These are phyloP conservation scores for Artemisia tridentata DNA, from an alignment of 129 eudicot genomes.

Conservation along the genomic window DNA sequence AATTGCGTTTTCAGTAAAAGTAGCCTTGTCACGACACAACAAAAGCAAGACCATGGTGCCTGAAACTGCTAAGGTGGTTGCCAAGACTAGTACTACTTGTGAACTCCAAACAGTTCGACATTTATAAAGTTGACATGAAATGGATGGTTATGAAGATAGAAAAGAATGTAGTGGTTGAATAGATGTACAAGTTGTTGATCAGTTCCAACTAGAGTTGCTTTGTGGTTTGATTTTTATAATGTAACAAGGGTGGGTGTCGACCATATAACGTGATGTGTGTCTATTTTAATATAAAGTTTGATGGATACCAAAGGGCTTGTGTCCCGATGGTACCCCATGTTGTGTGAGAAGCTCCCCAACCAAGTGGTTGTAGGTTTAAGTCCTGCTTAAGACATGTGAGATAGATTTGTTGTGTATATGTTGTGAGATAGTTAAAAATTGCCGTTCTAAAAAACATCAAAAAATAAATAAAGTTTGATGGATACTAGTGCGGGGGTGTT, in stretches of 20 bases:
- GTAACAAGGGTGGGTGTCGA: slow-evolving; percentile 13
- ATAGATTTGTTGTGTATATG: too few species aligned
- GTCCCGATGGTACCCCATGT: too few species aligned
- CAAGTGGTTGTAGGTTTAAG: too few species aligned
- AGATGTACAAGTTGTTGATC: slow-evolving; percentile 28
- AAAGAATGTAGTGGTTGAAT: slow-evolving; percentile 34
- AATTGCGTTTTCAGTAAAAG: slow-evolving; percentile 14
- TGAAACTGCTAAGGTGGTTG: slow-evolving; percentile 36
- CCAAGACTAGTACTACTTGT: slow-evolving; percentile 30
- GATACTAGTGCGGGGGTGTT: slow-evolving; percentile 5
- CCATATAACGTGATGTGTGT: slow-evolving; percentile 27
- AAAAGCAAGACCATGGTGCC: slow-evolving; percentile 37
- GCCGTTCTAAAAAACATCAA: too few species aligned
- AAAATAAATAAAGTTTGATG: slow-evolving; percentile 18
- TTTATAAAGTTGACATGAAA: slow-evolving; percentile 22
- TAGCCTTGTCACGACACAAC: slow-evolving; percentile 23
- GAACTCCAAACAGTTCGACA: slow-evolving; percentile 36
- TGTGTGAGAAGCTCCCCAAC: too few species aligned
- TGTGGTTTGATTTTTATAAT: slow-evolving; percentile 20
- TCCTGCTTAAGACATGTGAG: too few species aligned
- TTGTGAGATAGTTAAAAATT: too few species aligned
- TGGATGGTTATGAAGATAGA: not conserved
- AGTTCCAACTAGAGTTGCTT: slow-evolving; percentile 18
- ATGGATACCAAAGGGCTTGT: too few species aligned
- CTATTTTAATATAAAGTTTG: not conserved